Percentiles rank a stretch among this genome's conserved stretches.
Conservation (phyloP, 768 basidiomycete genomes). For the Mycena maculata region DNA sequence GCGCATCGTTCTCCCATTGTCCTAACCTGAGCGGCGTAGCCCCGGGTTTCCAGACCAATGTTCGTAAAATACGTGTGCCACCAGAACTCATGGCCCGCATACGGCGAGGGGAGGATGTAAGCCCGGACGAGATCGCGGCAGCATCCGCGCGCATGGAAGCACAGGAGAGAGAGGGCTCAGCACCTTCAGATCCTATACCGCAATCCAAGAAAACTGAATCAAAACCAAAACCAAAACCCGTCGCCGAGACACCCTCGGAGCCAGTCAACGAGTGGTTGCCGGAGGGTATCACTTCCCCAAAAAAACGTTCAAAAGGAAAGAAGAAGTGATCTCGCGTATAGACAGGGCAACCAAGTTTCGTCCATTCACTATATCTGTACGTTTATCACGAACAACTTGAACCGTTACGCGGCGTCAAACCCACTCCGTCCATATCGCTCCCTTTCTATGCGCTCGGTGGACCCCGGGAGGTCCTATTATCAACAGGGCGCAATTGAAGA, state of each 20-base stretch:
- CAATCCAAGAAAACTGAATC: conserved; percentile 21
- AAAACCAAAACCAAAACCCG: conserved; percentile 20
- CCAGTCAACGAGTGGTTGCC: conserved; percentile 65
- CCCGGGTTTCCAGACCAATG: conserved; percentile 67
- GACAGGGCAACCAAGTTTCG: background rate
- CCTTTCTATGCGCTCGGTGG: too few species aligned
- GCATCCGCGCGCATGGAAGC: conserved; percentile 57
- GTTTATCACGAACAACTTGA: too few species aligned
- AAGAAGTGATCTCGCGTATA: conserved; percentile 32
- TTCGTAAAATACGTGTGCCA: conserved; percentile 60
- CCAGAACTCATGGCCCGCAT: conserved; percentile 67
- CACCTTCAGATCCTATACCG: conserved; percentile 13
- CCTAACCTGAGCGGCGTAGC: conserved; percentile 45
- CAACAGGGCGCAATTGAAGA: background rate
- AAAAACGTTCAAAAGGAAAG: conserved; percentile 55
- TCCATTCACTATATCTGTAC: too few species aligned
- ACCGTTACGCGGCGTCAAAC: too few species aligned
- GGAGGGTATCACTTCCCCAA: conserved; percentile 56
- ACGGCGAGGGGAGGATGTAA: conserved; percentile 63
- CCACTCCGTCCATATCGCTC: too few species aligned
- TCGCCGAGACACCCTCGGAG: conserved; percentile 34
- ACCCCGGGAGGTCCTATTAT: too few species aligned
- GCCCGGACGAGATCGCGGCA: conserved; percentile 62
- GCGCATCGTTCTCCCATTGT: background rate
- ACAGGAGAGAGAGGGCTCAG: conserved; percentile 38